Percentiles rank a stretch among this genome's conserved stretches.
Conservation (phyloP, 805 yeast species). For the Maudiozyma saulgeensis region DNA sequence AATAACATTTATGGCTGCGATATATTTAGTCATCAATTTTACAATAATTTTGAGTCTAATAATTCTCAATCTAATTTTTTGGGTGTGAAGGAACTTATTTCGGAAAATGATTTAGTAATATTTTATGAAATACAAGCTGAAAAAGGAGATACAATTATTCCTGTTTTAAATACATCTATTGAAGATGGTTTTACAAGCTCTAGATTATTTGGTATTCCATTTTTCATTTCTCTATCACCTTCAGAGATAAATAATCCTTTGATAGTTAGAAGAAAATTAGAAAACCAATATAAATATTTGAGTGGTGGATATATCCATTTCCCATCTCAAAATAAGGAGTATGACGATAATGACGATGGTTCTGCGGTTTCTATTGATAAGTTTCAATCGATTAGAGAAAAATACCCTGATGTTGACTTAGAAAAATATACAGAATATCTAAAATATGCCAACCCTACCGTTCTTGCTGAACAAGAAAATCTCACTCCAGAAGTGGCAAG, state of each 20-base stretch:
- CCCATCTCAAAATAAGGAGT: constrained; percentile 7
- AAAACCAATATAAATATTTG: constrained; percentile 37
- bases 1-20: constrained; percentile 44
- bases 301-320: constrained; percentile 33
- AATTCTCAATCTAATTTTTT: constrained; percentile 42
- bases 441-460: constrained; percentile 8
- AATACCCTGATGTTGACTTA: constrained; percentile 16
- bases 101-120: constrained; percentile 50
- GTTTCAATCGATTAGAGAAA: constrained; percentile 29
- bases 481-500: too few species aligned
- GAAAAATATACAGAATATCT: constrained; percentile 14
- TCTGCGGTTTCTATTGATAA: constrained; percentile 17
- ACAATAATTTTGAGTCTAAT: constrained; percentile 57
- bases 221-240: constrained; percentile 49
- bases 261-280: constrained; percentile 46
- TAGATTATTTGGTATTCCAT: constrained; percentile 64
- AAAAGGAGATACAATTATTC: constrained; percentile 44
- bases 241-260: constrained; percentile 51
- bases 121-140: constrained; percentile 47
- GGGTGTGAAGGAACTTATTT: constrained; percentile 60
- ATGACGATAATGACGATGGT: not conserved
- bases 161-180: constrained; percentile 43
- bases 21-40: constrained; percentile 58
- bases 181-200: constrained; percentile 34
- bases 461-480: not conserved